Evolutionary conservation across 2,329 filamentous ascomycete genomes (phyloP), one percentile per base, ranked within the genome.

Genomic region (Dothideomycetes sp.): DNA sequence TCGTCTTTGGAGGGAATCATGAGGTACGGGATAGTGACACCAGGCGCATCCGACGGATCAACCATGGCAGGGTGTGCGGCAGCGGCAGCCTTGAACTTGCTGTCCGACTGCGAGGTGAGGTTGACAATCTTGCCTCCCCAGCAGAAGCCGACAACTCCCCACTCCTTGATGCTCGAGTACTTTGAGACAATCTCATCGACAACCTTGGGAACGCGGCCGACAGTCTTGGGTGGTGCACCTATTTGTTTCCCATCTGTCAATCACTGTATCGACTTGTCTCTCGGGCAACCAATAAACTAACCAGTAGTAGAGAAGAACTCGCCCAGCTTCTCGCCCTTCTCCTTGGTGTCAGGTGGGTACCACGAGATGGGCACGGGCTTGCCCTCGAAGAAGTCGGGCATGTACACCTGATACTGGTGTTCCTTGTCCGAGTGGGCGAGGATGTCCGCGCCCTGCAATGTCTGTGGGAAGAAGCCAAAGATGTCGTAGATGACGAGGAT

Each of bases 371-470:
- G 70, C 44, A 69, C 75, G 27, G 84, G 81, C 48, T 75, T 70
- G 57, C 84, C 87, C 44, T 83, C 73, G 67, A 94, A 94, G 72
- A 84, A 89, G 64, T 95, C 88, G 31, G 88, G 88, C 47, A 95
- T 88, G 63, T 88, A 87, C 49, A 94, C 84, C 50, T 78, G 79
- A 68, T 93, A 91, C 54, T 83, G 76, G 44, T 68, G 58, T 66
- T 73, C 61, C 76, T 83, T 81, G 70, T 79, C 68, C 24, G 68
- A 64, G 49, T 64, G 60, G 19, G 75, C 71, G 31, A 79, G 69
- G 51, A 79, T 78, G 49, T 79, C 75, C 46, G 75, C 74, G 34
- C 75, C 75, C 52, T 79, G 75, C 14, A 78, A 49, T 8, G 74
- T 79, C 52, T 79, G 75, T 8, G 67, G 65, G 59, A 74, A 78